phyloP scores from a whole-genome alignment of 2,329 filamentous ascomycete genomes.

The Botrytis paeoniae region DNA sequence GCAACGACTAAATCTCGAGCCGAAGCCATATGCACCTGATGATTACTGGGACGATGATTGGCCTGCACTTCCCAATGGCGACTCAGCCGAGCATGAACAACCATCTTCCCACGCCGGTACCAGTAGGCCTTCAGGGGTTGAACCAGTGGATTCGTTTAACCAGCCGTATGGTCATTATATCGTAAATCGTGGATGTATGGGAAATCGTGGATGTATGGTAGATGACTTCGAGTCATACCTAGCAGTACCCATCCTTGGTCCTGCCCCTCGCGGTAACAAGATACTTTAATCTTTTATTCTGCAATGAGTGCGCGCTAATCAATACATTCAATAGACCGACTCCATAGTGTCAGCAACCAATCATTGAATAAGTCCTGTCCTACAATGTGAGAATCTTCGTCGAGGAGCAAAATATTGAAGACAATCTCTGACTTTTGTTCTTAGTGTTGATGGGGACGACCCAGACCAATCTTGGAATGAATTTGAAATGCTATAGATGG shows the following conservation, averaged over 20 bases:
- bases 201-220: background rate
- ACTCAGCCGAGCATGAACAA: background rate
- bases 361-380: background rate
- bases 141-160: too few species aligned
- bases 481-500: too few species aligned
- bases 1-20: slow-evolving; percentile 2
- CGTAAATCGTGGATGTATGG: background rate
- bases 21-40: background rate
- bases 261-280: background rate
- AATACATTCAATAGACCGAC: background rate
- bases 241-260: background rate
- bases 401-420: background rate
- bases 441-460: background rate
- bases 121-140: too few species aligned
- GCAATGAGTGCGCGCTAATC: too few species aligned
- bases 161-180: background rate
- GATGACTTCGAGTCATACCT: background rate
- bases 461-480: background rate
- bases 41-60: background rate
- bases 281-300: background rate
- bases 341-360: background rate
- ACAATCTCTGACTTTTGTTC: background rate
- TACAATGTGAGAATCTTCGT: background rate
- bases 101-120: too few species aligned
- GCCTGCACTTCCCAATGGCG: background rate